Evolutionary conservation across 164 flowering plant species (phyloP), one percentile per base, ranked within the genome.

Genomic region (Brasenia schreberi): DNA sequence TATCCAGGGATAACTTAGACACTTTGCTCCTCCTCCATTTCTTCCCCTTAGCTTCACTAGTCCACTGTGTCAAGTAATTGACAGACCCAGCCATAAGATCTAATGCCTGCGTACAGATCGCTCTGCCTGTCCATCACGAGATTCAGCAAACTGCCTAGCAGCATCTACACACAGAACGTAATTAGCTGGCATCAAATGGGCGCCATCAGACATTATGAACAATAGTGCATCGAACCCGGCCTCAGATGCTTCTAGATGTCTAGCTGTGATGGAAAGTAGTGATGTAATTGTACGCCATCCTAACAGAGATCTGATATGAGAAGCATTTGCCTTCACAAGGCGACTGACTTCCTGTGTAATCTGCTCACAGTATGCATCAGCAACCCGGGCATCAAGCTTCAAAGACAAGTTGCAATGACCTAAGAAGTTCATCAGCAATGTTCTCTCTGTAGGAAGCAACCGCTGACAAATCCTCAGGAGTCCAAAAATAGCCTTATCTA

Each of bases 301-400:
- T 71, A 69, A 66, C 64, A 71, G 80, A 45, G 80, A 77, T 65
- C 78, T 73, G 45, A 80, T 80, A 66, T 75, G 78, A 4, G 73
- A 65, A 18, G 78, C 78, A 68, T 77, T 80, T 53, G 80, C 77
- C 72, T 77, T 77, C 56, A 80, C 82, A 33, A 80, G 77, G 45
- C 75, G 67, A 65, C 33, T 67, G n/a, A 80, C 76, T 71, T 80
- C 82, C 59, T 77, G 77, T 0, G 82, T 77, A 42, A 80, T 80
- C 60, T 77, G 71, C 69, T 80, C 82, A 64, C 82, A 80, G 66
- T 80, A 80, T 7, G 82, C 78, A 75, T 80, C 80, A 23, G 82
- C 80, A 18, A 80, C 80, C 65, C 82, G 71, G 45, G 78, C 82
- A 74, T 79, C 77, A 19, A 79, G 82, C 71, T 79, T 76, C 67